Conservation (phyloP, 169 alveolate genomes). For the Perkinsus chesapeaki region DNA sequence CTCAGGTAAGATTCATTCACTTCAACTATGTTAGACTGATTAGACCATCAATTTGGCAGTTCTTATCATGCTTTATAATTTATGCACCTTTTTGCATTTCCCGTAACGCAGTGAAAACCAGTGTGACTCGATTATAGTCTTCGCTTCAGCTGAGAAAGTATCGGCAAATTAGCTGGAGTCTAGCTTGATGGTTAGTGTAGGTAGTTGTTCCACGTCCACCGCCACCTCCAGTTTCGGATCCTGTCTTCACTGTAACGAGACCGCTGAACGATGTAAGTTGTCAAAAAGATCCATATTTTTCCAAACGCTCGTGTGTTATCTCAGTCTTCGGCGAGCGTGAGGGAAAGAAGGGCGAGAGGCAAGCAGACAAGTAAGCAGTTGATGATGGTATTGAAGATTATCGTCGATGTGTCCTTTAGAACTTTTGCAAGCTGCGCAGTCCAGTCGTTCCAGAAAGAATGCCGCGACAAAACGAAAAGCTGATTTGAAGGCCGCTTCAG, state of each 20-base stretch:
- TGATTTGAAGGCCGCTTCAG: neutral
- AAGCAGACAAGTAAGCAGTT: neutral
- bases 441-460: neutral
- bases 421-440: neutral
- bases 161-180: too few relatives aligned
- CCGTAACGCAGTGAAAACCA: too few relatives aligned
- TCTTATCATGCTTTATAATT: too few relatives aligned
- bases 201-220: neutral
- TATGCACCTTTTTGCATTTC: too few relatives aligned
- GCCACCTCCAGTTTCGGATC: neutral
- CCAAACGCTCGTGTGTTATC: neutral
- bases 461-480: neutral
- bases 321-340: neutral
- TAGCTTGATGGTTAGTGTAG: too few relatives aligned
- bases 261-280: neutral
- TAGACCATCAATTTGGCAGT: too few relatives aligned
- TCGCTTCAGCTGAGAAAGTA: too few relatives aligned
- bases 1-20: constrained; percentile 52
- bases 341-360: neutral
- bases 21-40: neutral
- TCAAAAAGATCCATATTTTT: neutral
- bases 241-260: neutral
- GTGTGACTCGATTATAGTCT: too few relatives aligned
- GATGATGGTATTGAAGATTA: neutral
- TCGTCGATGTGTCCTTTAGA: neutral